phyloP scores from a whole-genome alignment of 192 early-diverging fungal genomes.

The Phlyctochytrium arcticum region DNA sequence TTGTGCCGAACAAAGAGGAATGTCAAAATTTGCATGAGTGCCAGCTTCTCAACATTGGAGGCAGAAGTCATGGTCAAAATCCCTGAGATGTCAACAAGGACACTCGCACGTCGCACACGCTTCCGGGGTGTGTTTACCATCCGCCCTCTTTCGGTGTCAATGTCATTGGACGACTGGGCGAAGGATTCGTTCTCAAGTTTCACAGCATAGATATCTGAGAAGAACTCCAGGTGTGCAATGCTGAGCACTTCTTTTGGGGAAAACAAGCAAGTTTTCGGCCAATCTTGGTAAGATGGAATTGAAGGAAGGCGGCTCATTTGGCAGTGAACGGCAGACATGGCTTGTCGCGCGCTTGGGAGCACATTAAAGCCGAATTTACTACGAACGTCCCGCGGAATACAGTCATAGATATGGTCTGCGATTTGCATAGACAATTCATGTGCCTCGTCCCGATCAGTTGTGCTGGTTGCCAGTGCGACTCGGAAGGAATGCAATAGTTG shows the following conservation, averaged over 20 bases:
- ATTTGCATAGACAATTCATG: too few species aligned
- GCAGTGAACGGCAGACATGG: not conserved
- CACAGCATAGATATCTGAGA: conserved; percentile 1
- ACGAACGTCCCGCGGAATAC: not conserved
- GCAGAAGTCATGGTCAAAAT: not conserved
- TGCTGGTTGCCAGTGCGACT: conserved; percentile 7
- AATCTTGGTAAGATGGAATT: too few species aligned
- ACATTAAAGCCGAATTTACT: conserved; percentile 8
- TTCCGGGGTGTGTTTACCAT: conserved; percentile 5
- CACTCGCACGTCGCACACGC: not conserved
- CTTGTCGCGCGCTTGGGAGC: not conserved
- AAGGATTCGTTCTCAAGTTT: not conserved
- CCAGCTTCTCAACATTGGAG: not conserved
- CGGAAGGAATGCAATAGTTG: conserved; percentile 9
- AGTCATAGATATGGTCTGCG: conserved; percentile 3
- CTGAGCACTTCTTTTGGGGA: not conserved
- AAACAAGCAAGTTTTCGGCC: too few species aligned
- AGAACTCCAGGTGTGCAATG: conserved; percentile 3
- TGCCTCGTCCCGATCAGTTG: too few species aligned
- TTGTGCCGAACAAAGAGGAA: not conserved
- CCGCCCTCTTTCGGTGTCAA: too few species aligned
- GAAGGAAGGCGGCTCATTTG: too few species aligned
- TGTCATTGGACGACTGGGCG: not conserved
- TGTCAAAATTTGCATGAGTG: conserved; percentile 7
- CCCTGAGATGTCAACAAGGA: conserved; percentile 5